Base-by-base conservation (phyloP, 1,139 yeast species). In the Yamadazyma triangularis region DNA sequence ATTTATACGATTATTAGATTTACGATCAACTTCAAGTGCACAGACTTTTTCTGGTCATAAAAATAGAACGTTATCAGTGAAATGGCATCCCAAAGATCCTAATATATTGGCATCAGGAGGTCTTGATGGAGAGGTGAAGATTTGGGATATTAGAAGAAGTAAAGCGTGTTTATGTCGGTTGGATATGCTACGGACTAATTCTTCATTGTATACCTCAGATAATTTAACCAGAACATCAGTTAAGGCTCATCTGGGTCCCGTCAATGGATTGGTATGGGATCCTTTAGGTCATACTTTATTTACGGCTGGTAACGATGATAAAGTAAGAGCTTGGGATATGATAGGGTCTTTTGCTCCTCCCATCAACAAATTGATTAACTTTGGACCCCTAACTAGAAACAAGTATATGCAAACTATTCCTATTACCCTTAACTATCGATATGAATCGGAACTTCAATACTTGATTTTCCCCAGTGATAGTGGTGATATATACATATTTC, bases 131-230 rank as follows among this genome's bases (percentile, higher is more conserved):
- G 79, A 74, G 35, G 71, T 74, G 13, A 66, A 73, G 32, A 52
- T 78, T 0, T 79, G 95, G 95, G 95, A 86, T 48, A 75, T 85
- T 4, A 60, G 95, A 28, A 60, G 84, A 32, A 76, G 86, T 28
- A 64, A 70, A 12, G 73, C 83, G 21, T 81, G 88, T 46, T 55
- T 86, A 15, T 73, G 77, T 41, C 65, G 77, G 18, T 58, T 79
- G 41, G 89, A 79, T 47, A 68, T 70, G 71, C 41, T 60, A 11
- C 43, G 57, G 16, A 64, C 73, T 11, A 60, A 57, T 34, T 38
- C 43, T 28, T 33, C 34, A 10, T 34, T 36, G 15, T 44, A 37
- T 22, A 41, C 40, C 10, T 29, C 33, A 8, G 55, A 51, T 33
- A 64, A 55, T 42, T 47, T 59, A 8, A 55, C 60, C 10, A 47